Conservation (phyloP, 108 stramenopile genomes). For the Pseudonitzschia delicatissima region DNA sequence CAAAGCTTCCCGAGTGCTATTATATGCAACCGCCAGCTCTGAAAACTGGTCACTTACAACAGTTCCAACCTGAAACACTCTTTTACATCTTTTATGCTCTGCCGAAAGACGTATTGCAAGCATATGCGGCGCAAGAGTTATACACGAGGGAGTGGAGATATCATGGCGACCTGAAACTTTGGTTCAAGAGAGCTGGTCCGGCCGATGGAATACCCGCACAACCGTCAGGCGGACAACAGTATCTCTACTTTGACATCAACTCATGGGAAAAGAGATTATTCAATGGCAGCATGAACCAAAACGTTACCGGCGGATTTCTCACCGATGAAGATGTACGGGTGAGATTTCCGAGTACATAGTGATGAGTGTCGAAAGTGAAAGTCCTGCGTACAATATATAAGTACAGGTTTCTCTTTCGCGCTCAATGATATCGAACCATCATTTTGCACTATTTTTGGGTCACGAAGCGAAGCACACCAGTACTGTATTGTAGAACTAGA, state of each 20-base stretch:
- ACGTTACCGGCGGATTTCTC: constrained; percentile 77
- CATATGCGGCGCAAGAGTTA: constrained; percentile 96
- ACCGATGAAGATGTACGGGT: constrained; percentile 86
- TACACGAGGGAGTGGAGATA: constrained; percentile 97
- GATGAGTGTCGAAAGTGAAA: constrained; percentile 17
- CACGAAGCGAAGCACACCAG: constrained; percentile 8
- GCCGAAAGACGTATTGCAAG: constrained; percentile 95
- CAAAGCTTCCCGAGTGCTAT: constrained; percentile 91
- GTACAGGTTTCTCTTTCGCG: constrained; percentile 6
- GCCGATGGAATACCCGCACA: constrained; percentile 58
- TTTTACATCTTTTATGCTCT: constrained; percentile 99
- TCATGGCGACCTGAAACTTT: constrained; percentile 93
- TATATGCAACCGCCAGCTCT: constrained; percentile 92
- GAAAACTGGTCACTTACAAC: constrained; percentile 90
- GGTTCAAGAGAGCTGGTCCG: constrained; percentile 87
- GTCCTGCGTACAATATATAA: constrained; percentile 4
- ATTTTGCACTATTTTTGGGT: constrained; percentile 10
- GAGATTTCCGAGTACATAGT: constrained; percentile 76
- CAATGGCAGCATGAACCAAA: constrained; percentile 80
- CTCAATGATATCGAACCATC: constrained; percentile 5
- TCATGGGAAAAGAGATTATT: constrained; percentile 86
- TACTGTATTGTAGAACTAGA: constrained; percentile 18
- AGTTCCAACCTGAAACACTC: constrained; percentile 97
- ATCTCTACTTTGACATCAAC: constrained; percentile 88
- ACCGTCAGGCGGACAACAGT: constrained; percentile 58